Percentiles rank a stretch among this genome's conserved stretches.
phyloP scores from a whole-genome alignment of 139 green algal genomes.

The Zygnema circumcarinatum region DNA sequence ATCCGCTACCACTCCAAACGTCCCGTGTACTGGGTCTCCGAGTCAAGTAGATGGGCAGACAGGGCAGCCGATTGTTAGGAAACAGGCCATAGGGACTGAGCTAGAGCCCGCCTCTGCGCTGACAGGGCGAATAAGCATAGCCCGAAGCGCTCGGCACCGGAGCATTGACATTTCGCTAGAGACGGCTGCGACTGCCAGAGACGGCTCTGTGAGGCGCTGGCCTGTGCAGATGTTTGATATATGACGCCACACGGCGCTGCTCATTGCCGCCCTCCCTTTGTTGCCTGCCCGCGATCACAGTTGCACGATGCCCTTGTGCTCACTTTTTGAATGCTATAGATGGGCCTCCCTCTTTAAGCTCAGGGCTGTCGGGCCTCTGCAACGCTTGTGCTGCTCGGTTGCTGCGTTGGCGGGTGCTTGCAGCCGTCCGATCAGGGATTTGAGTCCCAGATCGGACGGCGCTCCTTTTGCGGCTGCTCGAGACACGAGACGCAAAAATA shows the following conservation, averaged over 20 bases:
- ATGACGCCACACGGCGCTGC: conserved; percentile 35
- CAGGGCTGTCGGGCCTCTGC: too few relatives aligned
- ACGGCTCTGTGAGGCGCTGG: conserved; percentile 1
- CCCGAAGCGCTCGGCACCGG: conserved; percentile 19
- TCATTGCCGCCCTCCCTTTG: not conserved
- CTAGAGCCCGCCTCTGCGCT: not conserved
- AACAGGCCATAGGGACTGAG: not conserved
- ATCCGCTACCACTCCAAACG: not conserved
- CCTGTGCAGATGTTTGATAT: conserved; percentile 56
- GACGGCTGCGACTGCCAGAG: not conserved
- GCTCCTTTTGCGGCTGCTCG: too few relatives aligned
- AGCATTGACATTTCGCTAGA: conserved; percentile 63
- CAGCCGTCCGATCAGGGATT: too few relatives aligned
- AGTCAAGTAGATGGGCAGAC: not conserved
- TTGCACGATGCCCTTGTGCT: not conserved
- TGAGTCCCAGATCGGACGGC: too few relatives aligned
- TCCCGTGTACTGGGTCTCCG: too few relatives aligned
- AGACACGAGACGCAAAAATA: too few relatives aligned
- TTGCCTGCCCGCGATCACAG: not conserved
- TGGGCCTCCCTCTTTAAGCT: too few relatives aligned
- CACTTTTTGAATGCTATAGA: conserved; percentile 5
- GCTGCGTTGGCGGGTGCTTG: too few relatives aligned
- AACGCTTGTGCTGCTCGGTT: too few relatives aligned
- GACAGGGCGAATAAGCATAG: conserved; percentile 56
- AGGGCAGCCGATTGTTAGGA: not conserved